Evolutionary conservation across 2,329 filamentous ascomycete genomes (phyloP).

Genomic region (Phaeophleospora eucalypticola): DNA sequence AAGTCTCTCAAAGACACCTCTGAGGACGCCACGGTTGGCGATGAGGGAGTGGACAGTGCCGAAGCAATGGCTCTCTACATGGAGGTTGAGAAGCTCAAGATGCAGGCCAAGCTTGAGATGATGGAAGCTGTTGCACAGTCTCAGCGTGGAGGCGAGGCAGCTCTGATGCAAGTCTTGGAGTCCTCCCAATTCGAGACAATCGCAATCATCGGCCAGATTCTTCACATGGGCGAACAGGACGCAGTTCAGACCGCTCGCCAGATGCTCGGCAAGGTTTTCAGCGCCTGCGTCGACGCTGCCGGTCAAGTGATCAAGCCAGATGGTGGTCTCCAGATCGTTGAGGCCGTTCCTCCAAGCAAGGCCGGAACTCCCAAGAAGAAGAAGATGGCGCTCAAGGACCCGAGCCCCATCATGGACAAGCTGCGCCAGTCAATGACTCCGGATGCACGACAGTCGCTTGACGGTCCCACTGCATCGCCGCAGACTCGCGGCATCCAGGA

Average conservation of each 20-base stretch:
- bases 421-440: slow-evolving; percentile 28
- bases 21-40: slow-evolving; percentile 49
- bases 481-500: slow-evolving; percentile 9
- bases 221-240: slow-evolving; percentile 76
- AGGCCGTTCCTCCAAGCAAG: slow-evolving; percentile 66
- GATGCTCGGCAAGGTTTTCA: slow-evolving; percentile 72
- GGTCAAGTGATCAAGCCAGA: slow-evolving; percentile 90
- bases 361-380: slow-evolving; percentile 72
- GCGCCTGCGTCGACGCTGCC: slow-evolving; percentile 68
- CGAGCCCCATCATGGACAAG: slow-evolving; percentile 47
- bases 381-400: slow-evolving; percentile 48
- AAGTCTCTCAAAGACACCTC: slow-evolving; percentile 47
- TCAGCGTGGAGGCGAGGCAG: slow-evolving; percentile 74
- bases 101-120: slow-evolving; percentile 75
- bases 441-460: neutral
- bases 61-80: slow-evolving; percentile 67
- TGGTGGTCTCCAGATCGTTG: slow-evolving; percentile 58
- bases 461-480: neutral
- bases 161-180: slow-evolving; percentile 75
- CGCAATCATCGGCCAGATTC: slow-evolving; percentile 73
- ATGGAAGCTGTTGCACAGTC: slow-evolving; percentile 74
- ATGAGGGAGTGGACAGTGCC: slow-evolving; percentile 43
- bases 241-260: slow-evolving; percentile 75
- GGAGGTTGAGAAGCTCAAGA: slow-evolving; percentile 82
- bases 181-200: slow-evolving; percentile 91